phyloP scores from a whole-genome alignment of 2,329 filamentous ascomycete species.

The Magnaporthales sp. region DNA sequence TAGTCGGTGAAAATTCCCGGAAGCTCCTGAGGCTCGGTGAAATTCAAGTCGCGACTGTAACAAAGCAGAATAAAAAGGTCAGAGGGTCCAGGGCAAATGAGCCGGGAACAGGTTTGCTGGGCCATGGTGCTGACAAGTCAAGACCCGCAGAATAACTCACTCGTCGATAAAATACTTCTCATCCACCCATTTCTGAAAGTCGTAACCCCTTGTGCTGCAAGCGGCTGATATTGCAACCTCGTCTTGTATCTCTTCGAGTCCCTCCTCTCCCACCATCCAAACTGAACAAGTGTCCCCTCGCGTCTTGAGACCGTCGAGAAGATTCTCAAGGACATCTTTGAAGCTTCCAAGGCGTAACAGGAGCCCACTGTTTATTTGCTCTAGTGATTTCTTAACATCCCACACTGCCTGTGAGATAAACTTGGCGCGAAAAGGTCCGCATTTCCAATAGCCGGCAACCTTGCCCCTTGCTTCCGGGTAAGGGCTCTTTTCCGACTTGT shows the following conservation, averaged over 20 bases:
- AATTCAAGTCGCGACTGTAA: constrained; percentile 55
- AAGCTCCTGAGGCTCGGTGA: constrained; percentile 47
- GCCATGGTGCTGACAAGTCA: background rate
- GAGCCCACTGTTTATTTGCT: constrained; percentile 51
- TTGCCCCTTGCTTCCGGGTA: constrained; percentile 60
- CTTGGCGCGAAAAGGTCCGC: constrained; percentile 61
- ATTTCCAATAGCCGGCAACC: constrained; percentile 63
- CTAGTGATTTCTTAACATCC: constrained; percentile 58
- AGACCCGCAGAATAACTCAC: constrained; percentile 38
- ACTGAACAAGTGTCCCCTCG: constrained; percentile 41
- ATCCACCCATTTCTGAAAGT: constrained; percentile 60
- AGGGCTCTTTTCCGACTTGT: constrained; percentile 42
- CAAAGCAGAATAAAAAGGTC: constrained; percentile 10
- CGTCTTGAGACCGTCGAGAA: constrained; percentile 41
- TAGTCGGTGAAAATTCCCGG: constrained; percentile 71
- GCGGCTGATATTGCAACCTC: constrained; percentile 45
- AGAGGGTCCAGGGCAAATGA: background rate
- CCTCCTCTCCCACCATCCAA: constrained; percentile 68
- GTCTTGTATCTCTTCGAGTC: constrained; percentile 59
- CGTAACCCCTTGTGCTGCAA: constrained; percentile 42
- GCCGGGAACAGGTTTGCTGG: background rate
- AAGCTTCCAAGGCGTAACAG: constrained; percentile 54
- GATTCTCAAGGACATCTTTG: constrained; percentile 47
- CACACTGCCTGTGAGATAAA: constrained; percentile 67
- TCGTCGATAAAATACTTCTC: constrained; percentile 76